phyloP scores from a whole-genome alignment of 2,329 filamentous ascomycete species.

The Colletotrichum tanaceti region DNA sequence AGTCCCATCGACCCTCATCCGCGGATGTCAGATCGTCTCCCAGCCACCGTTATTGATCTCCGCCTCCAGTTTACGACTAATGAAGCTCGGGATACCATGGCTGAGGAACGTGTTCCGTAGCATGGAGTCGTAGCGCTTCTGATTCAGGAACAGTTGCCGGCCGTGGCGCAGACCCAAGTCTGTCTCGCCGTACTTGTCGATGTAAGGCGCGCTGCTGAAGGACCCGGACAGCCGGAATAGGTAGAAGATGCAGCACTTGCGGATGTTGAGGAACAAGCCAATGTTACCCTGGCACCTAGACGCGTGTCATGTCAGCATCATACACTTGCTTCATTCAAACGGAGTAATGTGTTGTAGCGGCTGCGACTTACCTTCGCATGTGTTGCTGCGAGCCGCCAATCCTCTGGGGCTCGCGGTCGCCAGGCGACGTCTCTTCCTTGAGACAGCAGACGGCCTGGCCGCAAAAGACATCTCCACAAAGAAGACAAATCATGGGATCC shows the following conservation, averaged over 20 bases:
- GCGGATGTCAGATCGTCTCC: conserved; percentile 75
- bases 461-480: conserved; percentile 97
- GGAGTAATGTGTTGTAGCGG: background rate
- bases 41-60: conserved; percentile 98
- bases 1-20: background rate
- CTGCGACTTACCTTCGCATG: conserved; percentile 77
- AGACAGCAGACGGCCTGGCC: conserved; percentile 93
- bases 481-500: conserved; percentile 91
- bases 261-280: conserved; percentile 95
- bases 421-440: conserved; percentile 64
- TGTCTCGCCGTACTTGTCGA: conserved; percentile 95
- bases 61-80: conserved; percentile 89
- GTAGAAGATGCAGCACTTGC: conserved; percentile 93
- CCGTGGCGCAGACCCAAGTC: conserved; percentile 90
- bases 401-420: conserved; percentile 56
- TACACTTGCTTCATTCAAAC: background rate
- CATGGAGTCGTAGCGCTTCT: conserved; percentile 91
- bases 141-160: conserved; percentile 90
- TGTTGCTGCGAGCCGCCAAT: conserved; percentile 93
- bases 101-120: conserved; percentile 87
- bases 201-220: conserved; percentile 89
- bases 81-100: conserved; percentile 88
- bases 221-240: conserved; percentile 84
- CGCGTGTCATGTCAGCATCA: background rate
- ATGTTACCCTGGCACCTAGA: conserved; percentile 85